These are phyloP conservation scores for Teratosphaeria zuluensis DNA, from an alignment of 2,329 filamentous ascomycete genomes.

Conservation along the genomic window DNA sequence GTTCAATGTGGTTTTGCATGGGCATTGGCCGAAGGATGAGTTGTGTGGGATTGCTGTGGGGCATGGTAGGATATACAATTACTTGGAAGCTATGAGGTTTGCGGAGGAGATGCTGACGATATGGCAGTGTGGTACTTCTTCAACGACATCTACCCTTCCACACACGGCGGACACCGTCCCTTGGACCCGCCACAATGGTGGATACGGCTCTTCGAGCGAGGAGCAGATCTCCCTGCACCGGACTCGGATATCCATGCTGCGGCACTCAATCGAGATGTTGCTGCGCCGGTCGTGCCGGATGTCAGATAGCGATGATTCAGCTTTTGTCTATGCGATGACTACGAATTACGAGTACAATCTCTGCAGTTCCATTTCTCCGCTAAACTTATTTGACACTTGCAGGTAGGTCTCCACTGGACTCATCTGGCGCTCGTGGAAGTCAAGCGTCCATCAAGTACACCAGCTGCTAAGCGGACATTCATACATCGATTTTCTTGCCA, in stretches of 20 bases:
- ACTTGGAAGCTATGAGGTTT: background rate
- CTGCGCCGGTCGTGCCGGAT: constrained; percentile 19
- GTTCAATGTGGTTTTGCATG: constrained; percentile 86
- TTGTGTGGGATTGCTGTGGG: constrained; percentile 91
- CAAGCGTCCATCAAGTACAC: too few species aligned
- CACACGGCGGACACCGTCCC: constrained; percentile 75
- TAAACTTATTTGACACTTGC: background rate
- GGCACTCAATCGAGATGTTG: constrained; percentile 20
- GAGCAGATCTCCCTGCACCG: constrained; percentile 5
- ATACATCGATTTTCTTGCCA: too few species aligned
- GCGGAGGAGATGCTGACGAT: background rate
- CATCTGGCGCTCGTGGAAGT: too few species aligned
- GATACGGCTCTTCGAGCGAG: constrained; percentile 66
- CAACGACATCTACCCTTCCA: constrained; percentile 85
- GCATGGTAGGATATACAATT: constrained; percentile 45
- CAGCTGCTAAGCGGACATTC: too few species aligned
- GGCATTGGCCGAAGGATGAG: constrained; percentile 85
- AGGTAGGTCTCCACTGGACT: background rate
- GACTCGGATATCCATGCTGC: constrained; percentile 20
- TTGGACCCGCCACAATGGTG: constrained; percentile 87
- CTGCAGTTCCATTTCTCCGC: background rate
- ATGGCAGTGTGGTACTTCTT: constrained; percentile 85
- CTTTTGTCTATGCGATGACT: background rate
- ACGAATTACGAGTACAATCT: background rate
- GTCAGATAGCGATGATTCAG: constrained; percentile 6